Evolutionary conservation across 2,329 filamentous ascomycete species (phyloP).

Genomic region (Microdochium nivale): DNA sequence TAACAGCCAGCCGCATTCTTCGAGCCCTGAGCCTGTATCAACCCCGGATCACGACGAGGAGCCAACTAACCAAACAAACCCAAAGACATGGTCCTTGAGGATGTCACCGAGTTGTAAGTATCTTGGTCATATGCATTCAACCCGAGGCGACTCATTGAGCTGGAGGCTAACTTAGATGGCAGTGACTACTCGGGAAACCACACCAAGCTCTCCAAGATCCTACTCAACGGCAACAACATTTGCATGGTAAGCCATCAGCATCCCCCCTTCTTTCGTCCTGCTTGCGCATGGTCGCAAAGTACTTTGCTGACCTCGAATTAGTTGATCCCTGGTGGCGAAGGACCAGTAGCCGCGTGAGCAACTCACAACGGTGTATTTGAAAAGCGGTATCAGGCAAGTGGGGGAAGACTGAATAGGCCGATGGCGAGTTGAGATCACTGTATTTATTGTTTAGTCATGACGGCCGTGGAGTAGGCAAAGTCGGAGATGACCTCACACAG

Average conservation of each 20-base stretch:
- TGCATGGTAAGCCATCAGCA: constrained; percentile 73
- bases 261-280: neutral
- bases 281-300: too few species aligned
- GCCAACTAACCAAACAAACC: too few species aligned
- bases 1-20: too few species aligned
- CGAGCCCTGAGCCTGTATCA: too few species aligned
- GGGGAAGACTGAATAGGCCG: too few species aligned
- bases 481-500: too few species aligned
- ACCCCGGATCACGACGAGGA: too few species aligned
- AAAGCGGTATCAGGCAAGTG: too few species aligned
- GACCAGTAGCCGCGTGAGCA: constrained; percentile 38
- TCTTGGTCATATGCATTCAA: neutral
- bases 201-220: constrained; percentile 85
- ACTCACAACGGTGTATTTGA: neutral
- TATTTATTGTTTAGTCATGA: too few species aligned
- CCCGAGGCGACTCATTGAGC: neutral
- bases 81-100: constrained; percentile 92
- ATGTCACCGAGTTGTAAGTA: constrained; percentile 89
- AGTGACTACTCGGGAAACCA: constrained; percentile 89
- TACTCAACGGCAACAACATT: constrained; percentile 96
- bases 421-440: too few species aligned
- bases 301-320: constrained; percentile 21
- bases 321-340: constrained; percentile 73
- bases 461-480: too few species aligned
- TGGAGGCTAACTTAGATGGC: too few species aligned